Percentiles rank a stretch among this genome's conserved stretches.
Conservation (phyloP, 2,329 filamentous ascomycete species). For the Arthrobotrys megalospora region DNA sequence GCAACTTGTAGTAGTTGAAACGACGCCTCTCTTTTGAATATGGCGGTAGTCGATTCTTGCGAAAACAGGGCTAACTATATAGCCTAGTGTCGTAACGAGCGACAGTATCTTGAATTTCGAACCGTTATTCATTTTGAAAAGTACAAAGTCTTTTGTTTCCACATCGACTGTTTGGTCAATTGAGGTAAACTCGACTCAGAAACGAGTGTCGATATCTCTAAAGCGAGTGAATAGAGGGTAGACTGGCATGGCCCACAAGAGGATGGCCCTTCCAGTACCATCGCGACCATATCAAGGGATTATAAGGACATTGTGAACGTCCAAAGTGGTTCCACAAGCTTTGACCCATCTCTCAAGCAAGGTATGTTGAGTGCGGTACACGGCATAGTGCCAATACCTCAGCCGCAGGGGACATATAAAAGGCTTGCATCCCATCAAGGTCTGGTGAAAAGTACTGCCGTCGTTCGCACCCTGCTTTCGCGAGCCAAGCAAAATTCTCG, state of each 20-base stretch:
- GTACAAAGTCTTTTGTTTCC: neutral
- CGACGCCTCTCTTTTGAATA: neutral
- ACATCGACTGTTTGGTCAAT: neutral
- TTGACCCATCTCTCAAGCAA: neutral
- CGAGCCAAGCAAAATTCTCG: constrained; percentile 23
- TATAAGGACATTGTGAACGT: constrained; percentile 1
- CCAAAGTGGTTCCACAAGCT: neutral
- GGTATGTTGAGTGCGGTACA: neutral
- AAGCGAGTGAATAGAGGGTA: constrained; percentile 12
- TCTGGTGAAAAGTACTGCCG: neutral
- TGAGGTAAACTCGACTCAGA: neutral
- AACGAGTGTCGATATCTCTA: constrained; percentile 10
- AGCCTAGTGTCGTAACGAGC: constrained; percentile 2
- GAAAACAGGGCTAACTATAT: neutral
- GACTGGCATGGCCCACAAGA: neutral
- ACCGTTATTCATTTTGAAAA: constrained; percentile 2
- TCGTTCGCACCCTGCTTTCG: constrained; percentile 14
- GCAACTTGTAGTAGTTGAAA: constrained; percentile 11
- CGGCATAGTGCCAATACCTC: constrained; percentile 16
- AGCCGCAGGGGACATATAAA: constrained; percentile 3
- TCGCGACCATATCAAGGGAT: constrained; percentile 8
- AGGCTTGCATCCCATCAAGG: neutral
- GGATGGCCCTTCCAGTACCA: neutral
- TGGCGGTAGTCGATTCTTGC: neutral
- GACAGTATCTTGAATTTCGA: neutral